A percentile compares a stretch with the other conserved stretches of the same genome.
These are phyloP conservation scores for Aspergillus tubingensis DNA, from an alignment of 2,329 filamentous ascomycete species.

Conservation along the genomic window DNA sequence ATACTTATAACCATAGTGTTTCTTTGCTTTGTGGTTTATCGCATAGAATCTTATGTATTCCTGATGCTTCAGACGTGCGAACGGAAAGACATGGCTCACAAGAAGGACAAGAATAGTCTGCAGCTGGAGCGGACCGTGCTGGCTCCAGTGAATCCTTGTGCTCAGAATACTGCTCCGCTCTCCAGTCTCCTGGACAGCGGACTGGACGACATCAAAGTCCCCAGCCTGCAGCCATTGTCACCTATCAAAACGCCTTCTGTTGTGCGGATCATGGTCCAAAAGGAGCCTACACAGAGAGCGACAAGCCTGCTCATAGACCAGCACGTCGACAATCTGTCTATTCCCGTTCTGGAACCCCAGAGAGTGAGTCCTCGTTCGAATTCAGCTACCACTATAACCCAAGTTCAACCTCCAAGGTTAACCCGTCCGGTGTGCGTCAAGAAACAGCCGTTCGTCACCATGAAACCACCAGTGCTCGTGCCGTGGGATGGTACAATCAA, in stretches of 20 bases:
- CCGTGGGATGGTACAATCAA: conserved; percentile 26
- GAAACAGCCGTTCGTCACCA: not conserved
- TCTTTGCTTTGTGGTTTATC: not conserved
- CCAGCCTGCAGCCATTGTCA: conserved; percentile 13
- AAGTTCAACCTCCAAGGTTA: not conserved
- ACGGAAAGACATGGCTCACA: not conserved
- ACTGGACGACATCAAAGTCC: conserved; percentile 23
- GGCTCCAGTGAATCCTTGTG: not conserved
- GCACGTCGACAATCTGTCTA: conserved; percentile 15
- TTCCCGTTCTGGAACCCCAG: conserved; percentile 17
- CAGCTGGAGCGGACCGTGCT: not conserved
- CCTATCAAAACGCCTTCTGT: not conserved
- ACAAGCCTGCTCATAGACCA: conserved; percentile 11
- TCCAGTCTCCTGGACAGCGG: conserved; percentile 18
- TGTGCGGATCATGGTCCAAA: not conserved
- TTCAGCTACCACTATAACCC: not conserved
- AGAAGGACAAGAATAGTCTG: not conserved
- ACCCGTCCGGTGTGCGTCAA: not conserved
- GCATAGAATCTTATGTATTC: not conserved
- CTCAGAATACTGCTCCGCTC: not conserved
- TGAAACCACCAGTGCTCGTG: not conserved
- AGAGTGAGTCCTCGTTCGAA: conserved; percentile 10
- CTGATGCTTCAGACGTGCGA: not conserved
- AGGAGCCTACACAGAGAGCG: not conserved
- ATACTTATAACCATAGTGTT: not conserved